These are phyloP conservation scores for Bolboschoenoplectus hybrid DNA, from an alignment of 202 grass and related monocot species.

Conservation along the genomic window DNA sequence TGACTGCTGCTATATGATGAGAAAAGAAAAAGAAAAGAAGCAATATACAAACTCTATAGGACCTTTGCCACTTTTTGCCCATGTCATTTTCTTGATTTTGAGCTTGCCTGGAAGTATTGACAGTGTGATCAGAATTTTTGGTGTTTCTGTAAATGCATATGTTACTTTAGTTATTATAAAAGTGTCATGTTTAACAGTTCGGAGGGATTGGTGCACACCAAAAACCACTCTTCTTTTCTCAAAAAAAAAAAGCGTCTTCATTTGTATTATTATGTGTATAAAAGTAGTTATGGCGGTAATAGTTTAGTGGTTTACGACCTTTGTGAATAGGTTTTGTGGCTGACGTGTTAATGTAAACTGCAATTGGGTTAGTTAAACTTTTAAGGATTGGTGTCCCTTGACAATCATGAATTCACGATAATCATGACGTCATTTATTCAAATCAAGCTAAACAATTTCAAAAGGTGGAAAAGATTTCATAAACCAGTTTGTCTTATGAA, in stretches of 20 bases:
- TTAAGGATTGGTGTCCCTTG: neutral
- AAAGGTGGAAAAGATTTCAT: neutral
- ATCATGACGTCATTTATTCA: neutral
- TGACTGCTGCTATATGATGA: neutral
- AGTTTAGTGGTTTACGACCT: neutral
- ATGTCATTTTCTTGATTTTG: constrained; percentile 1
- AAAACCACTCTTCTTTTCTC: too few species aligned
- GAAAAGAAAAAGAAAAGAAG: neutral
- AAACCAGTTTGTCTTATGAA: neutral
- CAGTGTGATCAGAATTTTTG: constrained; percentile 32
- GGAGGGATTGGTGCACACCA: too few species aligned
- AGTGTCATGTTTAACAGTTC: neutral
- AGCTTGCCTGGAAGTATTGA: neutral
- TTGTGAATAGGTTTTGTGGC: neutral
- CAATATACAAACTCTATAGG: neutral
- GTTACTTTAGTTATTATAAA: neutral
- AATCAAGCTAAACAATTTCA: neutral
- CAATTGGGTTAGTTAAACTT: neutral
- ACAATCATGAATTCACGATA: neutral
- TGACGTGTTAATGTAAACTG: neutral
- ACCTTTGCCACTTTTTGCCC: constrained; percentile 15
- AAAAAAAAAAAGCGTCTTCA: neutral
- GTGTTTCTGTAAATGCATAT: neutral
- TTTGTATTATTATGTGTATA: neutral
- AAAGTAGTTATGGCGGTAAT: neutral